A percentile compares a stretch with the other conserved stretches of the same genome.
Conservation (phyloP, 176 grass and related monocot genomes). For the Guadua angustifolia region DNA sequence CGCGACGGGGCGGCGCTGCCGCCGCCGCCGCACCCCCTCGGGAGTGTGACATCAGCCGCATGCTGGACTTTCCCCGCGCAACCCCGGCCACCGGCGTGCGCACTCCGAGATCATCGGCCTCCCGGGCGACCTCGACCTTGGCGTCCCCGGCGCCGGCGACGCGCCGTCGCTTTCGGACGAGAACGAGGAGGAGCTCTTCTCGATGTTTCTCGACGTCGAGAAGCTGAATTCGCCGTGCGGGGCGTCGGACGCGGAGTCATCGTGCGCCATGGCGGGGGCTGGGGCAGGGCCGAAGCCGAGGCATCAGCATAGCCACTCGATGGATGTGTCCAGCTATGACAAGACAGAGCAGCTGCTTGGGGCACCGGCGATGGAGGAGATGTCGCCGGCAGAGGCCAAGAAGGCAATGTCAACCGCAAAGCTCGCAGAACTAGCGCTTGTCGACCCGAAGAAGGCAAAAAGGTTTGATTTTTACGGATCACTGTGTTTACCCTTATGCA, state of each 20-base stretch:
- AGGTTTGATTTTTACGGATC: constrained; percentile 50
- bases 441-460: constrained; percentile 81
- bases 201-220: constrained; percentile 62
- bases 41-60: constrained; percentile 57
- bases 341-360: constrained; percentile 57
- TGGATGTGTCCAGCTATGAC: constrained; percentile 63
- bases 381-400: constrained; percentile 52
- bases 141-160: constrained; percentile 46
- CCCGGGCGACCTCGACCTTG: constrained; percentile 62
- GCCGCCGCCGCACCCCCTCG: neutral
- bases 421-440: constrained; percentile 76
- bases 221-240: constrained; percentile 63
- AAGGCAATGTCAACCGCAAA: constrained; percentile 71
- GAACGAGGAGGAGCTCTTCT: constrained; percentile 72
- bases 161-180: constrained; percentile 59
- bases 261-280: constrained; percentile 28
- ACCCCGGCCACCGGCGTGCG: constrained; percentile 62
- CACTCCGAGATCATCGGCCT: constrained; percentile 76
- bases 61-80: constrained; percentile 57
- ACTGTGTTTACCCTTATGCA: neutral
- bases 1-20: neutral
- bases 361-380: constrained; percentile 46
- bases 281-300: constrained; percentile 32
- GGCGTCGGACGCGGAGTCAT: constrained; percentile 47
- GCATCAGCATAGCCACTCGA: constrained; percentile 75